These are phyloP conservation scores for Calendula officinalis DNA, from an alignment of 129 eudicot species.

Conservation along the genomic window DNA sequence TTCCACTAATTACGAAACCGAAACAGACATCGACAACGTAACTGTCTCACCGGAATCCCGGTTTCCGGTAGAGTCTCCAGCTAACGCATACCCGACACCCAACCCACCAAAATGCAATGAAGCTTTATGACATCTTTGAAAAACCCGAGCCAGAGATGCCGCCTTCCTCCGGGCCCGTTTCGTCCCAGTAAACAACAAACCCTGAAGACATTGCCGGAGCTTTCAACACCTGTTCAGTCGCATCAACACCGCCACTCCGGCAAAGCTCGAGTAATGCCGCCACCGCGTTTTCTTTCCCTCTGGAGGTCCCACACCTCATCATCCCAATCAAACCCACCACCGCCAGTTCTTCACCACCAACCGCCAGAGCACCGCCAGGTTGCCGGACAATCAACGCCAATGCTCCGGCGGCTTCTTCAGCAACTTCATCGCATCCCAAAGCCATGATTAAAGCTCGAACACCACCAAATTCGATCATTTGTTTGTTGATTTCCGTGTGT, in stretches of 20 bases:
- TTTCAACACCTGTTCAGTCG: constrained; percentile 53
- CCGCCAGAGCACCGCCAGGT: constrained; percentile 63
- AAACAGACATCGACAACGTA: constrained; percentile 49
- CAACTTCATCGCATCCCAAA: constrained; percentile 50
- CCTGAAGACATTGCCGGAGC: constrained; percentile 69
- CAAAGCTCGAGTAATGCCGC: constrained; percentile 77
- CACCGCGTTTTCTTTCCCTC: constrained; percentile 79
- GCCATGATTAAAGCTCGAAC: constrained; percentile 50
- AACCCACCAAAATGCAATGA: constrained; percentile 50
- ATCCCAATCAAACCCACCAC: constrained; percentile 53
- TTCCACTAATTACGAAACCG: constrained; percentile 32
- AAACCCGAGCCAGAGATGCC: constrained; percentile 74
- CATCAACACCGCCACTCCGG: constrained; percentile 57
- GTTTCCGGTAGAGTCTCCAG: constrained; percentile 39
- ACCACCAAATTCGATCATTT: constrained; percentile 54
- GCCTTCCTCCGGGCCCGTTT: constrained; percentile 85
- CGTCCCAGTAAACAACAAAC: constrained; percentile 70
- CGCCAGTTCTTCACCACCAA: constrained; percentile 58
- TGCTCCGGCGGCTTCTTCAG: constrained; percentile 79
- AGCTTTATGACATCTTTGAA: constrained; percentile 62
- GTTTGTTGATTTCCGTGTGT: constrained; percentile 41
- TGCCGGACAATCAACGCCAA: constrained; percentile 67
- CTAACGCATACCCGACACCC: constrained; percentile 51
- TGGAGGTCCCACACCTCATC: constrained; percentile 71
- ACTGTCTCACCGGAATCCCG: constrained; percentile 48